Evolutionary conservation across 768 basidiomycete genomes (phyloP), one percentile per base, ranked within the genome.

Genomic region (Suillus weaverae): DNA sequence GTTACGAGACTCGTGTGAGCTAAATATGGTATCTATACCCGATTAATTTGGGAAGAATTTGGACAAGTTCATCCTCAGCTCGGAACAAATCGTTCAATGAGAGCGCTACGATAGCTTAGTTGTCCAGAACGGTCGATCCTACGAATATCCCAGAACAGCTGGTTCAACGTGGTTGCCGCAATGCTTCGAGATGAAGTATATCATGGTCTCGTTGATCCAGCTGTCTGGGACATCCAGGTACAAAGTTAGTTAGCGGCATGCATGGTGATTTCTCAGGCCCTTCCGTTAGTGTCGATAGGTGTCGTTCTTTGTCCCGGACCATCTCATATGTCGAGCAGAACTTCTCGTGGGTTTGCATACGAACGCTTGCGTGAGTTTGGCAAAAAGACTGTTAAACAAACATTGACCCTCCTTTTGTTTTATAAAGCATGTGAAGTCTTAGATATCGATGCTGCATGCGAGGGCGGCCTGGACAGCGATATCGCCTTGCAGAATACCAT

Each of bases 361-460:
- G 64, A 67, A 22, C 61, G 38, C 6, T 62, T 71, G 39, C 61
- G 73, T 75, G 57, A 59, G 57, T 30, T 20, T 5, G 6, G 32
- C 5, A 32, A 18, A 11, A 30, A 20, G 8, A 9, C 32, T 30
- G 18, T 41, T 30, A 20, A 59, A 30, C 39, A 3, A 41, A 30
- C 4, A 30, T 59, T 43, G 57, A 59, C 30, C 18, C 57, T 59
- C 14, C 30, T 13, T 57, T 39, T 39, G 56, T 57, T 36, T 26
- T 57, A 30, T 30, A 4, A 60, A 67, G 66, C 66, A n/a, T 39
- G 33, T n/a, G 57, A 59, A 32, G 26, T 26, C 26, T 26, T 26
- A 26, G 57, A 59, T 30, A 18, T 59, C 20, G 57, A 59, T 20
- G 32, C 20, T 22, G 39, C 39, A 41, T 30, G 11, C 59, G 64